phyloP scores from a whole-genome alignment of 192 early-diverging fungal genomes.

The Coemansia sp. region DNA sequence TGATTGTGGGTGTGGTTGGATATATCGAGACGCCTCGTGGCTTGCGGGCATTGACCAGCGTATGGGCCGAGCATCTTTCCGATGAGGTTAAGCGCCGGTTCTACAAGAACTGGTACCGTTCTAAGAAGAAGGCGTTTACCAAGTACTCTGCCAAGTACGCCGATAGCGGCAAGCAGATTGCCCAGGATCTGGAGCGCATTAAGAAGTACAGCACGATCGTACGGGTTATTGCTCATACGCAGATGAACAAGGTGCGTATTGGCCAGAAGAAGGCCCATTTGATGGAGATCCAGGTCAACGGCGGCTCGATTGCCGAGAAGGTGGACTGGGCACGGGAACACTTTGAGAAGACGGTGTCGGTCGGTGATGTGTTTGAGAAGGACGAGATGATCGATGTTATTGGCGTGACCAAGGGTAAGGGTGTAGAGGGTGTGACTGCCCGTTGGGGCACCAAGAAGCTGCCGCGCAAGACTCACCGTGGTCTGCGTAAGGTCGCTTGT shows the following conservation, averaged over 20 bases:
- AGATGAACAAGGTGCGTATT: conserved; percentile 91
- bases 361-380: conserved; percentile 91
- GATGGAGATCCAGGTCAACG: conserved; percentile 99
- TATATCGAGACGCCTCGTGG: conserved; percentile 99
- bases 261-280: conserved; percentile 99
- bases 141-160: conserved; percentile 98
- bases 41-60: conserved; percentile 96
- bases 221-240: conserved; percentile 97
- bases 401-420: conserved; percentile 98
- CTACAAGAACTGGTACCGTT: conserved; percentile 99
- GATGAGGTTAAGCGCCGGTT: conserved; percentile 98
- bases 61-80: conserved; percentile 98
- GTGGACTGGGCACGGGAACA: conserved; percentile 95
- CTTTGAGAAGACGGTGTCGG: conserved; percentile 95
- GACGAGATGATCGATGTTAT: conserved; percentile 99
- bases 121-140: conserved; percentile 99
- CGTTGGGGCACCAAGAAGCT: conserved; percentile 99
- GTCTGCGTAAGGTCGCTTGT: conserved; percentile 99
- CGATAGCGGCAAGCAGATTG: conserved; percentile 77
- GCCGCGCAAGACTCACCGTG: conserved; percentile 99
- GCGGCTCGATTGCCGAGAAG: conserved; percentile 93
- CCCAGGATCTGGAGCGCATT: conserved; percentile 93
- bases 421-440: conserved; percentile 97
- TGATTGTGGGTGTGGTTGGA: conserved; percentile 97
- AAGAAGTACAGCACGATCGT: conserved; percentile 99